Evolutionary conservation across 179 eudicot species (phyloP).

Genomic region (Heliamphora pulchella): DNA sequence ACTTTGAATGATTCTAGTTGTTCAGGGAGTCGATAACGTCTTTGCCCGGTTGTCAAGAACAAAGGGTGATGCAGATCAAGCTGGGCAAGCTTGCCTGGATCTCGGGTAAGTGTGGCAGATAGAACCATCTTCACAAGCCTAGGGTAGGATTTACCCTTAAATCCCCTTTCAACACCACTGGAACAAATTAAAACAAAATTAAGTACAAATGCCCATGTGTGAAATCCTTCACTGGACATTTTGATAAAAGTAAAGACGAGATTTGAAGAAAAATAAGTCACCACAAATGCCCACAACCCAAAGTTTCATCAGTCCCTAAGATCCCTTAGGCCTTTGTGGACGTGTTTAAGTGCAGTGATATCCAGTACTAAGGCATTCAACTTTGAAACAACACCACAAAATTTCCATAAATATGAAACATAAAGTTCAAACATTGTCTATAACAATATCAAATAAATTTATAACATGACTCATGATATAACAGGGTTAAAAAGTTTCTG

Average conservation of each 20-base stretch:
- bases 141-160: slow-evolving; percentile 61
- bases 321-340: neutral
- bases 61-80: slow-evolving; percentile 93
- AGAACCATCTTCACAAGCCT: slow-evolving; percentile 90
- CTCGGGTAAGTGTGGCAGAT: slow-evolving; percentile 91
- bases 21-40: slow-evolving; percentile 80
- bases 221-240: neutral
- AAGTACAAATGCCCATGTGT: slow-evolving; percentile 1
- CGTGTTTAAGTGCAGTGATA: neutral
- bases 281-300: neutral
- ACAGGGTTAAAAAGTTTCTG: neutral
- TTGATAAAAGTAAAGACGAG: neutral
- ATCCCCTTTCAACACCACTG: slow-evolving; percentile 90
- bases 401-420: neutral
- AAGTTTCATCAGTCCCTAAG: neutral
- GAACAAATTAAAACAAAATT: slow-evolving; percentile 20
- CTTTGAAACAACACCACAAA: neutral
- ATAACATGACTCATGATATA: neutral
- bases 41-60: slow-evolving; percentile 65
- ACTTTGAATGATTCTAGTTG: slow-evolving; percentile 64
- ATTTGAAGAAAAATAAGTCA: neutral
- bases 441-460: neutral
- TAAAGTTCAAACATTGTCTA: neutral
- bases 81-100: slow-evolving; percentile 89
- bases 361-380: neutral